Percentiles rank a stretch among this genome's conserved stretches.
Evolutionary conservation across 352 stramenopile species (phyloP).

Genomic region (Vaucheria bursata): DNA sequence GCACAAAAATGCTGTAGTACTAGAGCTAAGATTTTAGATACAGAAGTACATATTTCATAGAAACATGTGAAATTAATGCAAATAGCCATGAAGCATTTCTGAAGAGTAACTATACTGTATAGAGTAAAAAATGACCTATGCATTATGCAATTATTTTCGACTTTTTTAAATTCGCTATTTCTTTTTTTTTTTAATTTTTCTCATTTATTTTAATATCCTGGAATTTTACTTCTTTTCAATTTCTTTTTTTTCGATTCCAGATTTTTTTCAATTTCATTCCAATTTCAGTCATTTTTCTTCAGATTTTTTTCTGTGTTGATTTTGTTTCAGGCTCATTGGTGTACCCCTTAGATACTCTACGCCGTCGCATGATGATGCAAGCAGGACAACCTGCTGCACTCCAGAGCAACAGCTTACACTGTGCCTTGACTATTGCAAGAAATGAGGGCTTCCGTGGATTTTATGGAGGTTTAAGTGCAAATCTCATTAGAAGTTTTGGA

Average conservation of each 20-base stretch:
- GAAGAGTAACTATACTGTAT: no score
- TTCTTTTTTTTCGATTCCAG: no score
- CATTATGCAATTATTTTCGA: no score
- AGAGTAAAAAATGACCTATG: no score
- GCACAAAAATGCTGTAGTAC: no score
- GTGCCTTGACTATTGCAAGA: constrained; percentile 68
- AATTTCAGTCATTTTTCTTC: background rate
- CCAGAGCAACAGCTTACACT: constrained; percentile 69
- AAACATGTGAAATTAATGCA: no score
- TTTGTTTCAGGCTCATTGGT: constrained; percentile 75
- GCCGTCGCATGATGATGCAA: constrained; percentile 86
- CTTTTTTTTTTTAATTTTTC: background rate
- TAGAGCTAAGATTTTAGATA: no score
- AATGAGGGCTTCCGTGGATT: constrained; percentile 73
- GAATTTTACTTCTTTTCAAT: no score
- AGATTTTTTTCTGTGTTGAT: constrained; percentile 32
- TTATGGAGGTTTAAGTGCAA: constrained; percentile 83
- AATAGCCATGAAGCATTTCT: no score
- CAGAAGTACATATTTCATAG: no score
- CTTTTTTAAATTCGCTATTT: no score
- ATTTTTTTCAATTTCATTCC: background rate
- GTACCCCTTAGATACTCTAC: constrained; percentile 81
- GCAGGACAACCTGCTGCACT: constrained; percentile 45
- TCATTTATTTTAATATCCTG: no score
- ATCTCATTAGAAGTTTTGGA: constrained; percentile 80